Conservation (phyloP, 2,329 filamentous ascomycete species). For the Rhynchosporium agropyri region DNA sequence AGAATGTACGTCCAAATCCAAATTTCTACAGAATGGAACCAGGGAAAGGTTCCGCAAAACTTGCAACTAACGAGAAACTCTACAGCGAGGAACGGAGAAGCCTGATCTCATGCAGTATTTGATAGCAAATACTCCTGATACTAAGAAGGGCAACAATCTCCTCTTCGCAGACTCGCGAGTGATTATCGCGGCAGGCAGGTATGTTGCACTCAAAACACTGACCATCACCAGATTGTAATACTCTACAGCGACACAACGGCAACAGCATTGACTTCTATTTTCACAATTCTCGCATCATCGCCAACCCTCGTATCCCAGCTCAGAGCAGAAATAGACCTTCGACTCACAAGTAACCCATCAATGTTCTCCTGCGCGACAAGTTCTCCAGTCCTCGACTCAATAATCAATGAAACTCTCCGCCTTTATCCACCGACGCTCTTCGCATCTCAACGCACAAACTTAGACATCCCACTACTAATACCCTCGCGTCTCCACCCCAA, state of each 20-base stretch:
- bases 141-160: constrained; percentile 5
- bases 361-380: constrained; percentile 23
- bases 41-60: not conserved
- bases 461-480: constrained; percentile 40
- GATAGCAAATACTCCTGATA: constrained; percentile 15
- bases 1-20: not conserved
- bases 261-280: constrained; percentile 45
- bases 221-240: not conserved
- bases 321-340: constrained; percentile 24
- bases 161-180: constrained; percentile 15
- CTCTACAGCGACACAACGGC: constrained; percentile 47
- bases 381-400: constrained; percentile 26
- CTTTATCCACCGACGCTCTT: constrained; percentile 26
- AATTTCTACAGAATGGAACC: not conserved
- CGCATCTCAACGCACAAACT: constrained; percentile 42
- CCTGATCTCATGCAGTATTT: constrained; percentile 31
- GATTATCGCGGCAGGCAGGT: constrained; percentile 32
- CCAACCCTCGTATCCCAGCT: constrained; percentile 23
- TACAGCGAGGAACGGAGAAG: constrained; percentile 13
- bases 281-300: constrained; percentile 41
- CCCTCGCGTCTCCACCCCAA: not conserved
- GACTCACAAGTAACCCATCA: constrained; percentile 11
- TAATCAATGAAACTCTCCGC: constrained; percentile 32
- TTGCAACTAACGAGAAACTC: not conserved
- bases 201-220: not conserved